Conservation (phyloP, 2,329 filamentous ascomycete species). For the Neofusicoccum laricinum region DNA sequence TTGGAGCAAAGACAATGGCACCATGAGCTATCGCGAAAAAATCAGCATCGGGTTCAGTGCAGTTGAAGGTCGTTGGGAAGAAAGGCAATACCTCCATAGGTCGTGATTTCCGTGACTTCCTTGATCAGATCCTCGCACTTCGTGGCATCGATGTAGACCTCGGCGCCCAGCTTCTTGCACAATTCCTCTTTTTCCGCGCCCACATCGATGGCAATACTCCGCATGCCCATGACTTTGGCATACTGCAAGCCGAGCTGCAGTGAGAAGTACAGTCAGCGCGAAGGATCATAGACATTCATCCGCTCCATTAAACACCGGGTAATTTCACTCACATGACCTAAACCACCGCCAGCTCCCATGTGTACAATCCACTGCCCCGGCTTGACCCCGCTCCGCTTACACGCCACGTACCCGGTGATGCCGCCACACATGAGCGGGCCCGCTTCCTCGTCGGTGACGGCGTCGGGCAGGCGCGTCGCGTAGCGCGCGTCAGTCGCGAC, state of each 20-base stretch:
- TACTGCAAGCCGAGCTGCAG: slow-evolving; percentile 51
- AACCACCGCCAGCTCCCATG: slow-evolving; percentile 36
- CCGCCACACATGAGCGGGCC: slow-evolving; percentile 40
- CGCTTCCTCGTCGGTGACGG: slow-evolving; percentile 29
- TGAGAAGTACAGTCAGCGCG: background rate
- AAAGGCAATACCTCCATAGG: slow-evolving; percentile 13
- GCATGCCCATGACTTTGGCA: slow-evolving; percentile 47
- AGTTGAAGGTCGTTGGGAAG: no score
- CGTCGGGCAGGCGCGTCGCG: slow-evolving; percentile 16
- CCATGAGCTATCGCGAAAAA: slow-evolving; percentile 34
- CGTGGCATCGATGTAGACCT: slow-evolving; percentile 28
- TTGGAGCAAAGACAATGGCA: slow-evolving; percentile 45
- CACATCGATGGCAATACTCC: slow-evolving; percentile 54
- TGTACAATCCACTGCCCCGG: slow-evolving; percentile 41
- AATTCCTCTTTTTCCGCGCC: slow-evolving; percentile 38
- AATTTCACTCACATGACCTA: slow-evolving; percentile 19
- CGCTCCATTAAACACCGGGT: no score
- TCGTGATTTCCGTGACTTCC: slow-evolving; percentile 45
- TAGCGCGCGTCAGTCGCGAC: slow-evolving; percentile 55
- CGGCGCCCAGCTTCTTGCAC: slow-evolving; percentile 50
- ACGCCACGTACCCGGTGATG: slow-evolving; percentile 42
- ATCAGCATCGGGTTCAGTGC: background rate
- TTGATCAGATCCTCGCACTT: slow-evolving; percentile 11
- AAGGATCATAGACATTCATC: background rate
- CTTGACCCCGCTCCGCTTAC: slow-evolving; percentile 31